These are phyloP conservation scores for Macroventuria anomochaeta DNA, from an alignment of 2,329 filamentous ascomycete genomes.

Conservation along the genomic window DNA sequence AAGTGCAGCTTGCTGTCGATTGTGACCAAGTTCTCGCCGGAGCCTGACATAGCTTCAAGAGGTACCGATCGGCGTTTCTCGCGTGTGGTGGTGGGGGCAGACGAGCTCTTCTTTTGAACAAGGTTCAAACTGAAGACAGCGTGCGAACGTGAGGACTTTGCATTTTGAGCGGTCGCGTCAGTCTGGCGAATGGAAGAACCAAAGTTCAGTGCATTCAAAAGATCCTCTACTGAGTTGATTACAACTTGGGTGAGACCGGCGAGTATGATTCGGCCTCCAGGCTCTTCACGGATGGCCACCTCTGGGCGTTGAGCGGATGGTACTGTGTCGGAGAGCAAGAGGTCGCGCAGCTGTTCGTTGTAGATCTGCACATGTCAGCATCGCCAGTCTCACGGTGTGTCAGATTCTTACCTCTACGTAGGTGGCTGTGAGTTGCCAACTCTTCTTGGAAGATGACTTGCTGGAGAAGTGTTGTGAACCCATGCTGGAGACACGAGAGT, in stretches of 20 bases:
- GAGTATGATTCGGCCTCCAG: slow-evolving; percentile 90
- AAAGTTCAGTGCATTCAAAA: slow-evolving; percentile 87
- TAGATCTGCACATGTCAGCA: slow-evolving; percentile 72
- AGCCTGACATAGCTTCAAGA: slow-evolving; percentile 73
- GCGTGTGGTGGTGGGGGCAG: slow-evolving; percentile 57
- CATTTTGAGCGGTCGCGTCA: slow-evolving; percentile 95
- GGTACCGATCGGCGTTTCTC: slow-evolving; percentile 91
- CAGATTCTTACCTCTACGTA: slow-evolving; percentile 71
- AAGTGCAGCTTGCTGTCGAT: slow-evolving; percentile 99
- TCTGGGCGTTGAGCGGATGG: slow-evolving; percentile 72
- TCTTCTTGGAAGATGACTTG: slow-evolving; percentile 67
- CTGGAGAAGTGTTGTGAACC: slow-evolving; percentile 54
- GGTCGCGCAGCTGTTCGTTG: slow-evolving; percentile 92
- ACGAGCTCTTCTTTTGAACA: slow-evolving; percentile 77
- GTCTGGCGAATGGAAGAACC: slow-evolving; percentile 95
- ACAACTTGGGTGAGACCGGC: slow-evolving; percentile 87
- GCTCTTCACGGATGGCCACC: slow-evolving; percentile 93
- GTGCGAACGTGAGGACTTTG: slow-evolving; percentile 95
- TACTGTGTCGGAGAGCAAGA: slow-evolving; percentile 78
- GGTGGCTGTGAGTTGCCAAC: slow-evolving; percentile 90
- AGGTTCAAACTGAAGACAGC: slow-evolving; percentile 96
- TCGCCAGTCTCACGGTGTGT: not conserved
- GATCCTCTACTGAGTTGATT: slow-evolving; percentile 89
- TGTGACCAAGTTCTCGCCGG: slow-evolving; percentile 70
- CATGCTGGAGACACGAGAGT: slow-evolving; percentile 72